Base-by-base conservation (phyloP, 495 filamentous ascomycete genomes). In the Penicillium dipodomyicola region DNA sequence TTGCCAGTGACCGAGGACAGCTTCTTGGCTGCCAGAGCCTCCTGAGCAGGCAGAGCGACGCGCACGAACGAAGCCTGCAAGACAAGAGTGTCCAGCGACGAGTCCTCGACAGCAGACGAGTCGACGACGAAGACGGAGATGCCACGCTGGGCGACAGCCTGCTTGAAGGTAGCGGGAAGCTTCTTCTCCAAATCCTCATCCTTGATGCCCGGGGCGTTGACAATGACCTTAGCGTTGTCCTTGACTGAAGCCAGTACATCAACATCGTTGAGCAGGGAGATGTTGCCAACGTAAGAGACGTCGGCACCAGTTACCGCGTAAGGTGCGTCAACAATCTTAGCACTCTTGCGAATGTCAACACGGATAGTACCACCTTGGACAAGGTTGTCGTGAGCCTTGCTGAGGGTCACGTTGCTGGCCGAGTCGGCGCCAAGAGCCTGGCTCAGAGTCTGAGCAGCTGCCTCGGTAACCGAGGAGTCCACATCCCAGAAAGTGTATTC, bases 401-500 rank as follows among this genome's bases (percentile, higher is more conserved):
- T 87, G 50, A 87, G 78, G 57, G 87, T 86, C 56, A 98, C 82
- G 61, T 94, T 96, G 72, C 73, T 87, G 2, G 86, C 76, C 0
- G 86, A 87, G 65, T 94, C 88, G 43, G 77, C 76, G 10, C 92
- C 87, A 33, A 97, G 77, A 5, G 94, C 76, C 61, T 84, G 84
- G 40, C 87, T 85, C 29, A 97, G 70, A 37, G 80, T 80, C 20
- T 80, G 67, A 9, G 91, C 83, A 25, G 91, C 86, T 48, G 79
- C 77, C 41, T 75, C 78, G 33, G 86, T 82, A 2, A 72, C 70
- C 23, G 91, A 93, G 67, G 83, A 83, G 60, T 96, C 94, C 17
- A 88, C 71, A 68, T 97, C 90, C 94, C 92, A 98, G 80, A 98
- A 96, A 20, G 85, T 83, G 77, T 92, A 98, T 65, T 97, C 89